These are phyloP conservation scores for Erythrophleum ivorense DNA, from an alignment of 331 rosid species.

Conservation along the genomic window DNA sequence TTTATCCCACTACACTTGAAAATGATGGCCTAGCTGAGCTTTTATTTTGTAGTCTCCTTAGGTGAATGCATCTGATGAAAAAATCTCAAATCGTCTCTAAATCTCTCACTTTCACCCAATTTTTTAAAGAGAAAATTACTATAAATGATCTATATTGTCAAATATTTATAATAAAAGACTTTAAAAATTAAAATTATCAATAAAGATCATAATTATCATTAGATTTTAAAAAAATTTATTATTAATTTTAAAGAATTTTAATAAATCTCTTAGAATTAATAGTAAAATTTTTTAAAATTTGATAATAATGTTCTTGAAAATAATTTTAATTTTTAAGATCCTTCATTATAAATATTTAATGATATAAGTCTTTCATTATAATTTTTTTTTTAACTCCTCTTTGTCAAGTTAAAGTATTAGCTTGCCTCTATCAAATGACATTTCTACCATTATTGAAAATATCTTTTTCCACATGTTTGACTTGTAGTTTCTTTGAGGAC, in stretches of 20 bases:
- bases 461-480: not conserved
- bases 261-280: no score
- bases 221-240: no score
- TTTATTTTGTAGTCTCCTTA: not conserved
- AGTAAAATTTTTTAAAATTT: no score
- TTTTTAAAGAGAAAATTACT: not conserved
- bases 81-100: constrained; percentile 42
- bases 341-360: no score
- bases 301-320: no score
- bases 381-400: not conserved
- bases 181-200: no score
- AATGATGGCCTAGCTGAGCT: constrained; percentile 15
- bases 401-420: constrained; percentile 21
- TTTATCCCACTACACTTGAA: constrained; percentile 10
- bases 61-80: constrained; percentile 44
- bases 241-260: no score
- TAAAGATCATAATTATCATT: no score
- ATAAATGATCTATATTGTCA: no score
- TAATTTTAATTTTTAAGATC: no score
- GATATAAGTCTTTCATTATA: no score
- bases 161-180: no score
- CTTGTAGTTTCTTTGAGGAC: constrained; percentile 30
- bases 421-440: not conserved
- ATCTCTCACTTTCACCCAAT: constrained; percentile 21
- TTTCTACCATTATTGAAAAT: not conserved